A percentile compares a stretch with the other conserved stretches of the same genome.
Conservation (phyloP, 768 basidiomycete genomes). For the Termitomyces sp. region DNA sequence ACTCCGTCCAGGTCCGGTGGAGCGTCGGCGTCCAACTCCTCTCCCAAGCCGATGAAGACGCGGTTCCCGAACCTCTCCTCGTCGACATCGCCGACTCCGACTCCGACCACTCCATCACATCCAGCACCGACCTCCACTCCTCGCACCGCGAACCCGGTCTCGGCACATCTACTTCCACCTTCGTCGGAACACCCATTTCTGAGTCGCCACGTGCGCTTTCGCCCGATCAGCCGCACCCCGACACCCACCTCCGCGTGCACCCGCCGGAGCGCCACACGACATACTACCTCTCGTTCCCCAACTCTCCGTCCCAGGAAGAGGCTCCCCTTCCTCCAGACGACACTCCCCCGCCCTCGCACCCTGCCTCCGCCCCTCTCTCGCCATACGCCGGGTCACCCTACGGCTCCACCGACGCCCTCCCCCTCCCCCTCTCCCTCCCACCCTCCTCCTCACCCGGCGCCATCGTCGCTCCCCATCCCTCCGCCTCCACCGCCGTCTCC, state of each 20-base stretch:
- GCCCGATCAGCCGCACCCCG: not conserved
- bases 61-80: not conserved
- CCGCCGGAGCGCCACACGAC: slow-evolving; percentile 11
- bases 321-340: not conserved
- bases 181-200: not conserved
- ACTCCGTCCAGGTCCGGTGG: slow-evolving; percentile 67
- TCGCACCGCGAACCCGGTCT: not conserved
- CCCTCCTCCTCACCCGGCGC: not conserved
- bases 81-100: not conserved
- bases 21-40: slow-evolving; percentile 38
- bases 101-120: not conserved
- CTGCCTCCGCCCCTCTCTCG: not conserved
- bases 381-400: not conserved
- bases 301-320: slow-evolving; percentile 11
- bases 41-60: slow-evolving; percentile 11
- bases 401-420: not conserved
- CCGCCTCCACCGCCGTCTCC: not conserved
- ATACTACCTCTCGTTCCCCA: slow-evolving; percentile 17
- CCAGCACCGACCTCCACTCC: not conserved
- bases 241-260: not conserved
- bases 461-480: not conserved
- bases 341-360: not conserved
- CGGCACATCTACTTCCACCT: slow-evolving; percentile 3
- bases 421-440: not conserved
- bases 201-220: not conserved